Percentiles rank a stretch among this genome's conserved stretches.
Evolutionary conservation across 768 basidiomycete genomes (phyloP).

Genomic region (Phanerochaete carnosa): DNA sequence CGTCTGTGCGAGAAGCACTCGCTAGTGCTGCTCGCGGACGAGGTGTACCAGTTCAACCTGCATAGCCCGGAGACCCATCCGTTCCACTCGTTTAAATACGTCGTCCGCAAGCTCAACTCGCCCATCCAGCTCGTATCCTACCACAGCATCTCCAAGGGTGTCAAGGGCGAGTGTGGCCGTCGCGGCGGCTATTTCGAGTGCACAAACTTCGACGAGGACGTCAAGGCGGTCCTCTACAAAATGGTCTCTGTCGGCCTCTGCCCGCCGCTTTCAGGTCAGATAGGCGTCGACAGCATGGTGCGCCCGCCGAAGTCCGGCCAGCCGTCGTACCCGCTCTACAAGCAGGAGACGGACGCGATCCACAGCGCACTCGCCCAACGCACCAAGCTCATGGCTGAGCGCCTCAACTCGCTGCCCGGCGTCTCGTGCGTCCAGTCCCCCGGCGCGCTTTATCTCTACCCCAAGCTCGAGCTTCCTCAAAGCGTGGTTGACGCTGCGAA

Average conservation of each 20-base stretch:
- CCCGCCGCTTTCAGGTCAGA: conserved; percentile 86
- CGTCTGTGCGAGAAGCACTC: conserved; percentile 78
- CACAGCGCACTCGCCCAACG: conserved; percentile 72
- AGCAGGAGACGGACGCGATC: conserved; percentile 78
- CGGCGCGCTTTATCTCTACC: conserved; percentile 93
- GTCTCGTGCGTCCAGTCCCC: conserved; percentile 87
- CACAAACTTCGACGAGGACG: conserved; percentile 72
- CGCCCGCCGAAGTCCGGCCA: conserved; percentile 79
- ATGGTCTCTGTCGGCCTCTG: conserved; percentile 91
- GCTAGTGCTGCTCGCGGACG: conserved; percentile 92
- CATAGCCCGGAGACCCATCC: conserved; percentile 64
- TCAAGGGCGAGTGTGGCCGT: conserved; percentile 95
- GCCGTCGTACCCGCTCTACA: conserved; percentile 75
- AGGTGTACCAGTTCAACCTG: conserved; percentile 97
- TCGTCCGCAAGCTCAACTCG: conserved; percentile 65
- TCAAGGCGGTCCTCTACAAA: conserved; percentile 90
- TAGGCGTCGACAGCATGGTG: conserved; percentile 89
- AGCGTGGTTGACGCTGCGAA: conserved; percentile 73
- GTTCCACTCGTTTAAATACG: conserved; percentile 93
- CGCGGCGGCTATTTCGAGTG: conserved; percentile 96
- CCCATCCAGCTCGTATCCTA: conserved; percentile 86
- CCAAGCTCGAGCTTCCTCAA: conserved; percentile 69
- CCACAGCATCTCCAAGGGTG: conserved; percentile 97
- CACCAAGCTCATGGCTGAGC: conserved; percentile 66
- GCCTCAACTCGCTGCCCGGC: conserved; percentile 83